Evolutionary conservation across 1,284 basidiomycete species (phyloP), one percentile per base, ranked within the genome.

Genomic region (Cronartium quercuum): DNA sequence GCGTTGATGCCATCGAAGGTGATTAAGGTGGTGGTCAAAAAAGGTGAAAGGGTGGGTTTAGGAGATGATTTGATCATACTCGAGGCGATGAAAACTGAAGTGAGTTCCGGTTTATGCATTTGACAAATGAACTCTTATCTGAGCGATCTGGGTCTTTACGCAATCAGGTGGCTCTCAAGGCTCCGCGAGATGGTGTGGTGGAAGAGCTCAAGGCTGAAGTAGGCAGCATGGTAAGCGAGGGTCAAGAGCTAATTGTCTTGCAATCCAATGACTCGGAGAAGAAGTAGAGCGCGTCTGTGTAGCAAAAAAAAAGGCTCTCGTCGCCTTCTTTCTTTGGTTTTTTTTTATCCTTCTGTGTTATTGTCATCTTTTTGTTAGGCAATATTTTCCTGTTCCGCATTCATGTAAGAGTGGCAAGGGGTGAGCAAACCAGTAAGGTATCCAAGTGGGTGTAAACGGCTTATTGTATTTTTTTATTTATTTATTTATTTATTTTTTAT

Each of bases 1-100:
- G 80, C 91, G 9, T 91, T 92, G n/a, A 93, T 93, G 90, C 92
- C 91, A 38, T 91, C 90, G 80, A 85, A 92, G 61, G 89, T 91
- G 3, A 92, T 95, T 3, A 92, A 95, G 77, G 89, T 94, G 64
- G 86, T 86, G 61, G 91, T 94, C 34, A 84, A 84, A 76, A 83
- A 86, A 2, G 93, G 92, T 0, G 89, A 94, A 75, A 83, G 82
- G 47, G 90, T 95, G n/a, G 87, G 88, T 81, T 87, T 87, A 81
- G 91, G 91, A 0, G 89, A 94, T 80, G 87, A 87, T 7, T 85
- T 92, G 12, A 88, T 93, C 38, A 88, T 95, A 24, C 83, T 95
- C 78, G 93, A 95, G 84, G 94, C 91, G 79, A 96, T 95, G 93
- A 96, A 96, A 87, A 94, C 91, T 77, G 92, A 73, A 41, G 76